Percentiles rank a stretch among this genome's conserved stretches.
Evolutionary conservation across 202 grass and related monocot species (phyloP).

Genomic region (Thinopyrum obtusiflorum): DNA sequence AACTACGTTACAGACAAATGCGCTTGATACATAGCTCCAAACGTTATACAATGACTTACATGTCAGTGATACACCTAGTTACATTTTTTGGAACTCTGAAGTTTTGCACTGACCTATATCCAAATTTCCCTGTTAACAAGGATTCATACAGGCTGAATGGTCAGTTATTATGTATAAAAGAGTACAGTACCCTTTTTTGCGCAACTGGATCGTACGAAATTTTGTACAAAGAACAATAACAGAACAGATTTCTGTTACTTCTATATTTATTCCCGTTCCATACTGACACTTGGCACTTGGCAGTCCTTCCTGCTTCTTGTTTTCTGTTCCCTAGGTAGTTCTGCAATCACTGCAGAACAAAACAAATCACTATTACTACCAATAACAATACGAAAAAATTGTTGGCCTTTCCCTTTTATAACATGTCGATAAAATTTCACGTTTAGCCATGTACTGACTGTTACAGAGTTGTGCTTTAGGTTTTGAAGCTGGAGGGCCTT

Average conservation of each 20-base stretch:
- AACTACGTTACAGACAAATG: background rate
- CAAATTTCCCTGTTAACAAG: background rate
- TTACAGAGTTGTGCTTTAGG: constrained; percentile 34
- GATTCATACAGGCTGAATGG: background rate
- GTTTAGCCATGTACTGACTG: background rate
- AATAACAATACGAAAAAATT: background rate
- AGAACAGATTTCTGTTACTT: background rate
- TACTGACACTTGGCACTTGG: background rate
- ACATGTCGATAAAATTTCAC: background rate
- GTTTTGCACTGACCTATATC: background rate
- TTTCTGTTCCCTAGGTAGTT: background rate
- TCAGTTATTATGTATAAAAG: background rate
- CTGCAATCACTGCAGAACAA: background rate
- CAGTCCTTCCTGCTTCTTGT: background rate
- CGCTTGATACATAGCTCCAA: background rate
- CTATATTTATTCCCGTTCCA: background rate
- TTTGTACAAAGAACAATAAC: background rate
- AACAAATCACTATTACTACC: background rate
- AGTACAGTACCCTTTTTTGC: background rate
- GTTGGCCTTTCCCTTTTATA: background rate
- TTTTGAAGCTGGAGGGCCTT: constrained; percentile 70
- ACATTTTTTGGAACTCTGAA: background rate
- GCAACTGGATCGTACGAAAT: background rate
- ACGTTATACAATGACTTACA: background rate
- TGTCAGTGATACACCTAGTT: background rate